These are phyloP conservation scores for Ustilago xerochloae DNA, from an alignment of 1,284 basidiomycete species.

Conservation along the genomic window DNA sequence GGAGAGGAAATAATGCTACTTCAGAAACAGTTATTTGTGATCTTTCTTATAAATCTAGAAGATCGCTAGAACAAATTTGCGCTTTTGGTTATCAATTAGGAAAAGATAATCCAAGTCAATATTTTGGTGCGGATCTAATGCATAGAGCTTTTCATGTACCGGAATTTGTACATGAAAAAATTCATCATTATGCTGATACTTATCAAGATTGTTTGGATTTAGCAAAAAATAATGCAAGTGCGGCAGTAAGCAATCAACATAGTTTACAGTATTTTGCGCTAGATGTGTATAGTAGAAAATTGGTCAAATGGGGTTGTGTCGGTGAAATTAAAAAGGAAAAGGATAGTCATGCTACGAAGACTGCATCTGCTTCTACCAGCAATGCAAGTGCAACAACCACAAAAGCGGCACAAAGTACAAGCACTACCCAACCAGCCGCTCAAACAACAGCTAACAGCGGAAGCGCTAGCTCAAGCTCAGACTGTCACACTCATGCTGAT, in stretches of 20 bases:
- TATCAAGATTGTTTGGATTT: slow-evolving; percentile 66
- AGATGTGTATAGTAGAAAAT: slow-evolving; percentile 68
- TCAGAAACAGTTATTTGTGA: slow-evolving; percentile 69
- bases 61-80: slow-evolving; percentile 58
- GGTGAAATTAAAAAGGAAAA: slow-evolving; percentile 10
- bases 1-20: slow-evolving; percentile 70
- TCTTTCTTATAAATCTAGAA: slow-evolving; percentile 43
- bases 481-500: slow-evolving; percentile 49
- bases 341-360: neutral
- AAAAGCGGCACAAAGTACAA: neutral
- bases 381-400: neutral
- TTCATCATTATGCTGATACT: slow-evolving; percentile 68
- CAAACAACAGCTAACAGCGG: neutral
- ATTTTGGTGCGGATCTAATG: slow-evolving; percentile 69
- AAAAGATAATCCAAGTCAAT: slow-evolving; percentile 43
- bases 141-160: slow-evolving; percentile 70
- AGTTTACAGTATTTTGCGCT: slow-evolving; percentile 69
- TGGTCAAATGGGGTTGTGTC: slow-evolving; percentile 62
- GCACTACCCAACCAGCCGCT: neutral
- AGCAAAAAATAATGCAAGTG: slow-evolving; percentile 66
- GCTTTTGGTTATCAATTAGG: slow-evolving; percentile 68
- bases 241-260: slow-evolving; percentile 68
- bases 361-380: no score
- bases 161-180: slow-evolving; percentile 60
- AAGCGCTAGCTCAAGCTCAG: neutral